Base-by-base conservation (phyloP, 371 early-diverging fungal genomes). In the Encephalitozoon romaleae region DNA sequence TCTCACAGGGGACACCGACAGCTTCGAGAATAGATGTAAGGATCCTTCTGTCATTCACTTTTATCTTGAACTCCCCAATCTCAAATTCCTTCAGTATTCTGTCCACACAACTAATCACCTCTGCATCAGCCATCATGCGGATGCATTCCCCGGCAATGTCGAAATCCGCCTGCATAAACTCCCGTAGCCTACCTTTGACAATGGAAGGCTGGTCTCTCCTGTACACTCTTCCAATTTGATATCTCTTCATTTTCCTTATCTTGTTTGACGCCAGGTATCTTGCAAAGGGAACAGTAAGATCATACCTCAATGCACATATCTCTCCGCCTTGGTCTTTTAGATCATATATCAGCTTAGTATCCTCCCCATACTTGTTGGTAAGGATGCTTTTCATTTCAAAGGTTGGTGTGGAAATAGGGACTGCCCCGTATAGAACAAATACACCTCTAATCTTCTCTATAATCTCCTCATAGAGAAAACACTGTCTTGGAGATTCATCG, bases 231-330 rank as follows among this genome's bases (percentile, higher is more conserved):
- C 94, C 99, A 70, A 97, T 94, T 72, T 96, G 96, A 87, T 94
- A 98, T 68, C 96, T 88, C 85, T 95, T 95, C 28, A 84, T 81
- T 71, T 77, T 83, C 34, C 42, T 26, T 70, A 97, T 90, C 86
- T 89, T 91, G 78, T 94, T 92, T 90, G 91, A 90, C 52, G 96
- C 95, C 77, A 98, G 83, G 84, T 91, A 95, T 59, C 99, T 89
- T n/a, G 97, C 94, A 87, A 98, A 96, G 5, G 97, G 96, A 18
- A 98, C 98, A 0, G 99, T 98, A 77, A 98, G 86, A 86, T 98
- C 98, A 79, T 98, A 98, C 49, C 97, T 89, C 32, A 98, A 87
- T 2, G 96, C 91, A 78, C 94, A 95, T 83, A 90, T 87, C 81
- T 97, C 98, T 34, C 98, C 99, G 42, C 97, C 98, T 83, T 96